A percentile compares a stretch with the other conserved stretches of the same genome.
phyloP scores from a whole-genome alignment of 2,329 filamentous ascomycete species.

The Verticillium albo-atrum region DNA sequence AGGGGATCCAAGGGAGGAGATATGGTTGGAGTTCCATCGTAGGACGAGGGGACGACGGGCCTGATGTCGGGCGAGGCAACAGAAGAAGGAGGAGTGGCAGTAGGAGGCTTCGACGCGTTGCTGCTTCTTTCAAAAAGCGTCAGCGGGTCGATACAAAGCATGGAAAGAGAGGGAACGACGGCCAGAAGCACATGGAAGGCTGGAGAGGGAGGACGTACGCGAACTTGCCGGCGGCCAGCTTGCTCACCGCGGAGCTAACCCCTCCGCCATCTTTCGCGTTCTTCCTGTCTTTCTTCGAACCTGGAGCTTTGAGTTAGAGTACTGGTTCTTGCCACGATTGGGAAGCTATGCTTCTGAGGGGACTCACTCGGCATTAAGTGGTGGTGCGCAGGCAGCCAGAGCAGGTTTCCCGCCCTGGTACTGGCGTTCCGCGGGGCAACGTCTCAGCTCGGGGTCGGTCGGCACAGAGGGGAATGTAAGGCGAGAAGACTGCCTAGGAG shows the following conservation, averaged over 20 bases:
- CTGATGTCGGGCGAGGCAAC: constrained; percentile 43
- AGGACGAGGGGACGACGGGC: constrained; percentile 27
- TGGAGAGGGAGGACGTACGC: constrained; percentile 32
- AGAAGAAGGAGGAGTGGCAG: constrained; percentile 30
- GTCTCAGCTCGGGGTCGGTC: neutral
- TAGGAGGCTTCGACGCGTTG: constrained; percentile 24
- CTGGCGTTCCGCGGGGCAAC: constrained; percentile 1
- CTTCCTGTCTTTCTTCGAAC: constrained; percentile 49
- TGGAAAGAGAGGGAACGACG: neutral
- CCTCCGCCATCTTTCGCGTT: constrained; percentile 50
- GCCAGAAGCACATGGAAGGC: neutral
- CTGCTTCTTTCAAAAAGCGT: constrained; percentile 19
- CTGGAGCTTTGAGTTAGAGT: constrained; percentile 16
- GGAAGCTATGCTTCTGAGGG: neutral
- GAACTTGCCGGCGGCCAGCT: constrained; percentile 47
- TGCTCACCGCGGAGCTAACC: constrained; percentile 49
- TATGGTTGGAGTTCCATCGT: constrained; percentile 36
- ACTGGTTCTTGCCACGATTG: neutral
- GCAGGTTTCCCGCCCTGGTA: constrained; percentile 8
- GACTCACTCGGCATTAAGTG: constrained; percentile 15
- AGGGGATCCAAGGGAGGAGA: constrained; percentile 46
- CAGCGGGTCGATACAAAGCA: neutral
- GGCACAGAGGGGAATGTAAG: neutral
- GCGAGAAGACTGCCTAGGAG: neutral
- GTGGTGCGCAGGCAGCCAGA: constrained; percentile 13